Evolutionary conservation across 2,329 filamentous ascomycete genomes (phyloP), one percentile per base, ranked within the genome.

Genomic region (Decorospora gaudefroyi): DNA sequence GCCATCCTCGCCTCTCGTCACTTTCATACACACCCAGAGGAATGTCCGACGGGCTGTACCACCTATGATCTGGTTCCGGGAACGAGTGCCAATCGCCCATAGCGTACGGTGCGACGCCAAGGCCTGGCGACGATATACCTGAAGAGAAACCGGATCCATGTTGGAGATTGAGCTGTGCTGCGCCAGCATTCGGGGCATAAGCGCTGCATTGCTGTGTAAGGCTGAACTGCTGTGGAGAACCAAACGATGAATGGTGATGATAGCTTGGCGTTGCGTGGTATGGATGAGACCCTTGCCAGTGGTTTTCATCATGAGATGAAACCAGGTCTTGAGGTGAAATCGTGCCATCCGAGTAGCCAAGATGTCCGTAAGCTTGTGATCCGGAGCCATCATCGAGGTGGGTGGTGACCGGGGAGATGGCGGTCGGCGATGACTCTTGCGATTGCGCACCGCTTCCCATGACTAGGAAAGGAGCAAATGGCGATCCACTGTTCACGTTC

Each of bases 401-500:
- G 11, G 39, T 39, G n/a, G 44, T 48, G 22, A 22, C 17, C 7
- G 40, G 36, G 21, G 44, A 48, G 17, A 48, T 9, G 15, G n/a
- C n/a, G n/a, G n/a, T n/a, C n/a, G 48, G 40, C 2, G 40, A 51
- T 3, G 40, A 32, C 5, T 26, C 23, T 3, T 39, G 16, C 1
- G 39, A 51, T 11, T 37, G 35, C 11, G 18, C 13, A 4, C 22
- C n/a, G 5, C 27, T 35, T 16, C 3, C 28, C 31, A 41, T 34
- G 16, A 22, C 40, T 29, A 25, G 44, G 5, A 11, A 6, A 22
- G 25, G 3, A 13, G 4, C 11, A 10, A 4, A 12, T 11, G 13
- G 8, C 7, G 30, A 9, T 16, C 27, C 16, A 13, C 16, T 42
- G 10, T 29, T n/a, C 5, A 34, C n/a, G 17, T 2, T 17, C 25